These are phyloP conservation scores for Ajuga reptans DNA, from an alignment of 305 asterid genomes.

Conservation along the genomic window DNA sequence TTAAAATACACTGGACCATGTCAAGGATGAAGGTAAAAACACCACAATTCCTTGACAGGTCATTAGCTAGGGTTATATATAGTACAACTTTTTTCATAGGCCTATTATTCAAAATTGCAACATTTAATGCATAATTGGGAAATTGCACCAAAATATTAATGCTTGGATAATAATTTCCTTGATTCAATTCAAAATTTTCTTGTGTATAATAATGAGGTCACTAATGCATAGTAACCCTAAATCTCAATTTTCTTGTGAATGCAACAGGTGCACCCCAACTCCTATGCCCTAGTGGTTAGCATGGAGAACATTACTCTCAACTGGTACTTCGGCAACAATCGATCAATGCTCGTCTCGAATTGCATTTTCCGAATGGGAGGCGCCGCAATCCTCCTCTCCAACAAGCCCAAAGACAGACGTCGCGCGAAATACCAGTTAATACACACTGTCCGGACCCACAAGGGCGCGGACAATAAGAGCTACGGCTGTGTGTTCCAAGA, in stretches of 20 bases:
- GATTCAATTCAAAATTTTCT: not conserved
- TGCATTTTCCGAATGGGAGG: conserved; percentile 85
- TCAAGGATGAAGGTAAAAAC: not conserved
- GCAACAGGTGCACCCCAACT: conserved; percentile 56
- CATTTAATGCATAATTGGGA: not conserved
- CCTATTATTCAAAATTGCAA: not conserved
- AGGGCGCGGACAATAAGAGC: conserved; percentile 56
- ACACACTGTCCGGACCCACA: conserved; percentile 65
- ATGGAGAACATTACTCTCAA: conserved; percentile 68
- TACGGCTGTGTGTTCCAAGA: conserved; percentile 54
- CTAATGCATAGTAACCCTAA: too few relatives aligned
- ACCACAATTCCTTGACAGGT: not conserved
- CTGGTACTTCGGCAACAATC: conserved; percentile 73
- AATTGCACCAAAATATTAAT: not conserved
- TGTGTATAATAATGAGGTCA: too few relatives aligned
- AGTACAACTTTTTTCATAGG: not conserved
- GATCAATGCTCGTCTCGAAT: conserved; percentile 67
- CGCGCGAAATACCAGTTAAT: conserved; percentile 61
- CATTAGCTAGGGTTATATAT: not conserved
- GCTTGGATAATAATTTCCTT: not conserved
- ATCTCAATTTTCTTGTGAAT: not conserved
- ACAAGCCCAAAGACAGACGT: conserved; percentile 39
- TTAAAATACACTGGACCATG: not conserved
- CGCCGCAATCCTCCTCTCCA: conserved; percentile 66
- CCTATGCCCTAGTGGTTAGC: conserved; percentile 67